Evolutionary conservation across 768 basidiomycete genomes (phyloP), one percentile per base, ranked within the genome.

Genomic region (Phaeotremella fagi): DNA sequence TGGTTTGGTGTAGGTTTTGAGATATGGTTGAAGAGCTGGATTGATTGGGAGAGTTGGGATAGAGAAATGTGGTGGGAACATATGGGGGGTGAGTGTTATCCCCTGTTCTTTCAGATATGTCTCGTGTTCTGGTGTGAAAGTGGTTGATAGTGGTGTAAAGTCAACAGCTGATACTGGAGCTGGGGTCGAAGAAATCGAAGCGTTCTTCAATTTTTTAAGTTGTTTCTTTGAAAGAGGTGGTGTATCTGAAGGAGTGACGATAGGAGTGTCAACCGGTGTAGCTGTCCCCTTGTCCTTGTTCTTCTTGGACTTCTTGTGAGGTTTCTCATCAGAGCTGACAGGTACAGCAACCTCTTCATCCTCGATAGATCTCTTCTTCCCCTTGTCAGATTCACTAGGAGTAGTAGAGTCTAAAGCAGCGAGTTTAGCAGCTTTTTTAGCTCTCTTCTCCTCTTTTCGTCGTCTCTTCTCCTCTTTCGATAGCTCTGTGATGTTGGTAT

Each of bases 1-100:
- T 3, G 95, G 94, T 59, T 86, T 83, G 59, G 83, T 82, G 77
- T 91, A 99, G 6, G 77, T 78, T 44, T 78, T 72, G 54, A 97
- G 84, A 0, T 83, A 85, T 0, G 76, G 66, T 36, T 79, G 80
- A 28, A 98, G 80, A 14, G 78, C 77, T 0, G 77, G 72, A 4
- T 86, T 82, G 45, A 97, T 80, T 25, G 78, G 78, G 0, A 98
- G 80, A 49, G 86, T 82, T 1, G 56, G 42, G 69, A 99, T 94
- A 1, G 82, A 80, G 42, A 86, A 79, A 46, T 90, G 76, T 24
- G 95, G 92, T 14, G 76, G 75, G 54, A 83, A 78, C 18, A 77
- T 62, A 3, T 78, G 67, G 29, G 78, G 73, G 37, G 78, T 81
- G 45, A 95, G 83, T 11, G 84, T 86, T 62, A 95, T 82, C 9